phyloP scores from a whole-genome alignment of 2,329 filamentous ascomycete genomes.

The Epichloe sp. region DNA sequence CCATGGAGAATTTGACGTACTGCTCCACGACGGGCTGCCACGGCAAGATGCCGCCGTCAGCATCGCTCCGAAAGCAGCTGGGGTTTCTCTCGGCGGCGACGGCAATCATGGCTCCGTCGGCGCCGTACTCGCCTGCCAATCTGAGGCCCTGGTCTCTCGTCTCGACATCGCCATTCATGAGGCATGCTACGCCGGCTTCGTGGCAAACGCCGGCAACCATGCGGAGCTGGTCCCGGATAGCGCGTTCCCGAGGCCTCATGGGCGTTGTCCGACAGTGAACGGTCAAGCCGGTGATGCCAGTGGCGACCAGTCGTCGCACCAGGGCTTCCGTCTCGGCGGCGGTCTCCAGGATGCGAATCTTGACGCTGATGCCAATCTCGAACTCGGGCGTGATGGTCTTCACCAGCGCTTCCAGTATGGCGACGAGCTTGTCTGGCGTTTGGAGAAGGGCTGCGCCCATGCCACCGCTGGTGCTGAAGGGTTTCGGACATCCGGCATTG shows the following conservation, averaged over 20 bases:
- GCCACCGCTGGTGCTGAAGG: constrained; percentile 82
- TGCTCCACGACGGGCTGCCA: constrained; percentile 69
- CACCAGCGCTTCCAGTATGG: constrained; percentile 75
- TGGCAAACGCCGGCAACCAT: constrained; percentile 76
- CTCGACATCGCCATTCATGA: constrained; percentile 91
- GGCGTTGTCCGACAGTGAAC: constrained; percentile 93
- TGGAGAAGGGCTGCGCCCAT: constrained; percentile 90
- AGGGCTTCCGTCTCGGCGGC: constrained; percentile 62
- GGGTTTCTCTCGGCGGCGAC: constrained; percentile 84
- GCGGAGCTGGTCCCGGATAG: constrained; percentile 70
- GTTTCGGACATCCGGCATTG: constrained; percentile 96
- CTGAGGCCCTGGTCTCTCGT: constrained; percentile 56
- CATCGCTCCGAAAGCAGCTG: constrained; percentile 63
- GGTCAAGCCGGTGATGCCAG: constrained; percentile 84
- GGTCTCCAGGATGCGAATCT: constrained; percentile 79
- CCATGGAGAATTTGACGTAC: constrained; percentile 61
- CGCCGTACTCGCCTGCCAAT: constrained; percentile 67
- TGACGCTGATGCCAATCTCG: constrained; percentile 89
- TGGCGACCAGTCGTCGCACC: constrained; percentile 65
- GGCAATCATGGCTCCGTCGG: constrained; percentile 94
- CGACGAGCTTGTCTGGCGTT: constrained; percentile 70
- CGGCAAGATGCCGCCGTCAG: constrained; percentile 54
- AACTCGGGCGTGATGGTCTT: constrained; percentile 62
- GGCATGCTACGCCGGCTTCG: constrained; percentile 74
- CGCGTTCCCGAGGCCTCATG: constrained; percentile 82